Base-by-base conservation (phyloP, 2,329 filamentous ascomycete species). In the Colletotrichum nymphaeae region DNA sequence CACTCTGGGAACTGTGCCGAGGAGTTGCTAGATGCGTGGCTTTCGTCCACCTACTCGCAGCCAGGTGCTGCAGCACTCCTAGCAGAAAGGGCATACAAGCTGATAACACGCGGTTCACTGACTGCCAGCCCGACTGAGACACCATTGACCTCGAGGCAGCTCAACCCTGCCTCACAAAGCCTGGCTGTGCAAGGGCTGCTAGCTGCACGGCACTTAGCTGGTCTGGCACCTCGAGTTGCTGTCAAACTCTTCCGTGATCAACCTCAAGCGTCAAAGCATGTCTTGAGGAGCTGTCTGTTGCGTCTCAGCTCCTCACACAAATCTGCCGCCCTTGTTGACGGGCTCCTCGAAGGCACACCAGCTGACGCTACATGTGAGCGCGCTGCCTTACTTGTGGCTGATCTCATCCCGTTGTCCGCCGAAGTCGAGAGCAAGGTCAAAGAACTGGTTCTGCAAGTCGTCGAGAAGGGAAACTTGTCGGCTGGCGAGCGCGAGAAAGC, bases 11-110 rank as follows among this genome's bases (percentile, higher is more conserved):
- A 62, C 5, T 49, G 12, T 4, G 69, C 56, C 7, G 63, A 71
- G n/a, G 46, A 71, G 1, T n/a, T 71, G 2, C 14, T 71, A 2
- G 63, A 71, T 49, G n/a, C 22, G 12, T 71, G 69, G 56, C 49
- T 71, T 1, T 56, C 16, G 2, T 5, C 26, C 5, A 11, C 19
- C 35, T 14, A 14, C 30, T 16, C 55, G 1, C 5, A 59, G 8
- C 6, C 42, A 19, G 26, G 5, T 7, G 12, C 14, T 16, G n/a
- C 35, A 35, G n/a, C 35, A 8, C 19, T 14, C 2, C 42, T 67
- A 2, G 22, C 22, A 5, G 56, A 52, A 5, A 24, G 26, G 7
- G 56, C 65, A n/a, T 55, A 55, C 4, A 22, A 53, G 12, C n/a
- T 16, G 1, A 26, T 60, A 5, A 5, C n/a, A 14, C 24, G 19